phyloP scores from a whole-genome alignment of 1,284 basidiomycete genomes.

The Inonotus hispidus region DNA sequence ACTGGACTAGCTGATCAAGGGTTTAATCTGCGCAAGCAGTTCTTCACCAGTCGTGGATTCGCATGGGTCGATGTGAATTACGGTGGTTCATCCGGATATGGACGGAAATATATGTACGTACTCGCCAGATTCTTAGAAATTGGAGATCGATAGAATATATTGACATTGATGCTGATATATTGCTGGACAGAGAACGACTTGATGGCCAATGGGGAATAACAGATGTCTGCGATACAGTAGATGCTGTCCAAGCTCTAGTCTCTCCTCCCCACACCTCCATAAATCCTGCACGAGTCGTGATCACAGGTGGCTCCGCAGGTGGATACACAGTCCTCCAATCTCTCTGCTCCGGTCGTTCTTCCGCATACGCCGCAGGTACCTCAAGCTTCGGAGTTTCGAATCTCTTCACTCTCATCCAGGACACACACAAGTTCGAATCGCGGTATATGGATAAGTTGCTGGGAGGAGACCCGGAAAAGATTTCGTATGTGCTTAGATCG shows the following conservation, averaged over 20 bases:
- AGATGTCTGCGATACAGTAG: slow-evolving; percentile 58
- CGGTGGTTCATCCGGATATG: slow-evolving; percentile 63
- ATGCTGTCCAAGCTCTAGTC: slow-evolving; percentile 44
- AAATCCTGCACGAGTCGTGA: slow-evolving; percentile 51
- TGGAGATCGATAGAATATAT: too few relatives aligned
- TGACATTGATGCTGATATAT: background rate
- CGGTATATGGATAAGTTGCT: slow-evolving; percentile 50
- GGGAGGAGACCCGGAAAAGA: slow-evolving; percentile 44
- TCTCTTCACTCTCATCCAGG: slow-evolving; percentile 40
- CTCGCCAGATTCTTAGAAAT: too few relatives aligned
- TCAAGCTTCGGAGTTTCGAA: slow-evolving; percentile 54
- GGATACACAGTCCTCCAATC: slow-evolving; percentile 56
- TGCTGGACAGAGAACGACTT: slow-evolving; percentile 40
- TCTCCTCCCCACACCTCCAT: slow-evolving; percentile 38
- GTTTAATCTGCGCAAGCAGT: slow-evolving; percentile 50
- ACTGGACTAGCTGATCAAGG: slow-evolving; percentile 42
- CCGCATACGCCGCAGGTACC: slow-evolving; percentile 41
- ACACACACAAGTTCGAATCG: slow-evolving; percentile 66
- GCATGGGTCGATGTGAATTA: slow-evolving; percentile 60
- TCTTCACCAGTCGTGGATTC: slow-evolving; percentile 62
- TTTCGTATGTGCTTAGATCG: slow-evolving; percentile 43
- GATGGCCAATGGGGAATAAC: slow-evolving; percentile 61
- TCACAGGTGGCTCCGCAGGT: slow-evolving; percentile 57
- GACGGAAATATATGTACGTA: slow-evolving; percentile 46
- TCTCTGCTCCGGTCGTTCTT: slow-evolving; percentile 20